Evolutionary conservation across 208 protist species (phyloP).

Genomic region (Acanthamoeba quina): DNA sequence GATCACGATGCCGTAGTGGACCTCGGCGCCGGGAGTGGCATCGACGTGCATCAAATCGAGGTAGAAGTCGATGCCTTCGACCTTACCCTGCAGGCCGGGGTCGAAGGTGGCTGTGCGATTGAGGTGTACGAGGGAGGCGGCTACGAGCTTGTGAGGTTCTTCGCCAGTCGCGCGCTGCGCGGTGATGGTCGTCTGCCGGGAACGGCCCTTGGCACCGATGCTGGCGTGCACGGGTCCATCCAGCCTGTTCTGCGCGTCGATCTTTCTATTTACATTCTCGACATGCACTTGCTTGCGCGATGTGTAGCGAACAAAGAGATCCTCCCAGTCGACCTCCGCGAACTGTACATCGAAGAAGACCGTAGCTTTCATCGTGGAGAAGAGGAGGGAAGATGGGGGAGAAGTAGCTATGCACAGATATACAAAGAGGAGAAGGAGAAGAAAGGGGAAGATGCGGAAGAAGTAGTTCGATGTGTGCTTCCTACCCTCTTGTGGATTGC

Average conservation of each 20-base stretch:
- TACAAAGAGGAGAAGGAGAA: background rate
- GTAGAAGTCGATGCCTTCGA: constrained; percentile 54
- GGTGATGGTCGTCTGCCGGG: constrained; percentile 21
- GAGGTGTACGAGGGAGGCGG: constrained; percentile 11
- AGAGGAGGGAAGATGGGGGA: background rate
- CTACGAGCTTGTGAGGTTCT: background rate
- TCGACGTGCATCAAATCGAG: constrained; percentile 23
- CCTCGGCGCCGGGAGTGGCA: constrained; percentile 6
- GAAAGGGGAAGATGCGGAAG: no score
- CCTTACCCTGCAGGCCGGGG: constrained; percentile 1
- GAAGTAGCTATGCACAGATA: background rate
- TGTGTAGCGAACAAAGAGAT: background rate
- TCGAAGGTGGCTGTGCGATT: constrained; percentile 27
- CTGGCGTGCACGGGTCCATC: background rate
- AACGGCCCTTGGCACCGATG: background rate
- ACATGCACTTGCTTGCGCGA: constrained; percentile 32
- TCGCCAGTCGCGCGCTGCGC: background rate
- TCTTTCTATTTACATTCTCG: constrained; percentile 10
- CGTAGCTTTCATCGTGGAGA: background rate
- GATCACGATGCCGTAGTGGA: constrained; percentile 41
- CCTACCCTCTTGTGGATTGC: no score
- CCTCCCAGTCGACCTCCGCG: constrained; percentile 4
- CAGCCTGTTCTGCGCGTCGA: background rate
- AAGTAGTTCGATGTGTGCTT: no score
- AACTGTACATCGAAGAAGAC: constrained; percentile 38